Conservation (phyloP, 345 rosid species). For the Psidium guajava region DNA sequence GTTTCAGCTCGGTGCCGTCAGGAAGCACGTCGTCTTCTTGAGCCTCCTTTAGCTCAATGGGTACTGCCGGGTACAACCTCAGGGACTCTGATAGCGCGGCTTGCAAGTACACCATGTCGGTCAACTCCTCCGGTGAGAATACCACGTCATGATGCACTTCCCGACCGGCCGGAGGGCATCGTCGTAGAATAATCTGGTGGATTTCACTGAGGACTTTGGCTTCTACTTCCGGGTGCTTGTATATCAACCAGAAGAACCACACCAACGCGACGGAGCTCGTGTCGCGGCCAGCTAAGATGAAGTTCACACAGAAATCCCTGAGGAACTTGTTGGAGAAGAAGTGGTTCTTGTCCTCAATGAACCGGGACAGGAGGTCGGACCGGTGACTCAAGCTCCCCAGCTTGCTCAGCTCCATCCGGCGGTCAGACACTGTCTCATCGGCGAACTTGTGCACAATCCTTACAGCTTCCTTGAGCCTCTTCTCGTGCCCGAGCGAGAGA, state of each 20-base stretch:
- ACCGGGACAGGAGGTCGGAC: constrained; percentile 54
- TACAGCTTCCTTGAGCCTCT: constrained; percentile 37
- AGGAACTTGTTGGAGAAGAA: constrained; percentile 30
- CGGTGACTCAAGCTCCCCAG: constrained; percentile 19
- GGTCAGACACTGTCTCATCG: constrained; percentile 22
- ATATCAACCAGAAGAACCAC: constrained; percentile 73
- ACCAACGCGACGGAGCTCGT: constrained; percentile 63
- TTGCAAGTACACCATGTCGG: constrained; percentile 52
- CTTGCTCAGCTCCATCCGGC: constrained; percentile 10
- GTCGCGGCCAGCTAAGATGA: constrained; percentile 72
- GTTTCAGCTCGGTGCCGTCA: constrained; percentile 34
- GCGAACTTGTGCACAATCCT: constrained; percentile 54
- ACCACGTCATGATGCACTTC: not conserved
- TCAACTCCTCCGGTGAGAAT: constrained; percentile 41
- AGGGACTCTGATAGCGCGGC: constrained; percentile 68
- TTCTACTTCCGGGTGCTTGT: constrained; percentile 42
- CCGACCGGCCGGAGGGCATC: not conserved
- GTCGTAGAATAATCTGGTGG: constrained; percentile 9
- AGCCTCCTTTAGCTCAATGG: constrained; percentile 56
- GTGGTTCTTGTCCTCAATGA: constrained; percentile 24
- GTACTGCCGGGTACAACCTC: constrained; percentile 68
- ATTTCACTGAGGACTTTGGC: constrained; percentile 32
- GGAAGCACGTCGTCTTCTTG: constrained; percentile 48
- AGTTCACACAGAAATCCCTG: constrained; percentile 53
- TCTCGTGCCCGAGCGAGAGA: constrained; percentile 50